Evolutionary conservation across 371 early-diverging fungal genomes (phyloP), one percentile per base, ranked within the genome.

Genomic region (Funneliformis caledonium): DNA sequence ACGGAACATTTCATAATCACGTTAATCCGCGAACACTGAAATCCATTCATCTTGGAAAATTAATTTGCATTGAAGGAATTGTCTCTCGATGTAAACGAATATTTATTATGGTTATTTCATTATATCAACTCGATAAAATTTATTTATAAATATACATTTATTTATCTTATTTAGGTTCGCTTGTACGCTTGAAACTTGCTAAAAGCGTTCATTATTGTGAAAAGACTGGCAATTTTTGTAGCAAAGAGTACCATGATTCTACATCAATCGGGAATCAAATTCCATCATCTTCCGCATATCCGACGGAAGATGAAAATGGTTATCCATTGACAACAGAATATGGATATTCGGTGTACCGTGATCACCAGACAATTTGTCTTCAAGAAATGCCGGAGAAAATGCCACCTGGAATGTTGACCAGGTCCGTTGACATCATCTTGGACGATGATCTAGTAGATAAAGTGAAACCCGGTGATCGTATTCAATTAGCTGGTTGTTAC

Each of bases 311-410:
- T 85, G 95, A 93, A n/a, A 92, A 95, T 61, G 98, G 97, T 16
- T 94, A 97, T 83, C 91, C 95, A 12, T 86, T 99, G 70, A 92
- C 92, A 3, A 96, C 99, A 2, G 99, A 99, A 86, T 99, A 94
- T 86, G 99, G 99, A 26, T 91, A 92, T 83, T 96, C 96, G 75
- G 91, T 92, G 8, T 99, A 99, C 86, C 88, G 95, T 16, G 98
- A 99, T 87, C 96, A 96, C 83, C 99, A 99, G 87, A 96, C 95
- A 4, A 89, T 98, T 80, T 95, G 92, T 76, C 89, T 99, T 61
- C 99, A 99, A 88, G 99, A 99, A 89, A 99, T 99, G 99, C 99
- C 99, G 0, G 99, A 99, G 87, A 93, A 98, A 56, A 95, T 99
- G 3, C 99, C 99, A 22, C 94, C 99, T 19, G 99, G 99, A 37